Evolutionary conservation across 2,329 filamentous ascomycete genomes (phyloP), one percentile per base, ranked within the genome.

Genomic region (Bertia moriformis): DNA sequence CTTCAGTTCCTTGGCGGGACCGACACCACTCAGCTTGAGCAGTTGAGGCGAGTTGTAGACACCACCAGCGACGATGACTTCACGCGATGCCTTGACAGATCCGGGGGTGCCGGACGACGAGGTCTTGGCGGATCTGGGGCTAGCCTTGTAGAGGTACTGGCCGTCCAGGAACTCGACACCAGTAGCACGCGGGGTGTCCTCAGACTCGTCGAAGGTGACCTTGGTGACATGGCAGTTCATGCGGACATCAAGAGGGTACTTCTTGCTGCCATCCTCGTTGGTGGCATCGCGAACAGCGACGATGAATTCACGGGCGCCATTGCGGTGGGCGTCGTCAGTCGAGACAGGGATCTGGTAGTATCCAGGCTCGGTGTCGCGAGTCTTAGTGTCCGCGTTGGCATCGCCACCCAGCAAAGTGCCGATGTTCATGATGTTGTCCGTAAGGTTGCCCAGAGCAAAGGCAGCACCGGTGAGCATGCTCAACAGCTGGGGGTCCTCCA

Each of bases 301-400:
- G 38, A 80, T 57, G 39, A 75, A 69, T 40, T 77, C 68, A 19
- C 72, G 66, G 3, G 70, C 59, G 13, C 72, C 68, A 35, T 60
- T 68, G 19, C 74, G 71, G 36, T 63, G 60, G 39, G 55, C 61
- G n/a, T 63, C 51, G n/a, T 63, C 57, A 43, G 69, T 67, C 1
- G 65, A 61, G 19, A 78, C 51, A 3, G 76, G 74, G 3, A 81
- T 66, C 46, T 79, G 72, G 50, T 68, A 78, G 24, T 70, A 56
- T 1, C 62, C 65, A 19, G 63, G 57, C 3, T 53, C 48, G 15
- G 52, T 52, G 48, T 78, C 73, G 18, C 70, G 63, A 0, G 38
- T 37, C 0, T 53, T 43, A 18, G 52, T 50, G 44, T 66, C 60
- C 35, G 62, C 60, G 51, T 76, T 76, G 45, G 65, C 59, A 43